A percentile compares a stretch with the other conserved stretches of the same genome.
Evolutionary conservation across 164 flowering plant genomes (phyloP).

Genomic region (Platanus orientalis): DNA sequence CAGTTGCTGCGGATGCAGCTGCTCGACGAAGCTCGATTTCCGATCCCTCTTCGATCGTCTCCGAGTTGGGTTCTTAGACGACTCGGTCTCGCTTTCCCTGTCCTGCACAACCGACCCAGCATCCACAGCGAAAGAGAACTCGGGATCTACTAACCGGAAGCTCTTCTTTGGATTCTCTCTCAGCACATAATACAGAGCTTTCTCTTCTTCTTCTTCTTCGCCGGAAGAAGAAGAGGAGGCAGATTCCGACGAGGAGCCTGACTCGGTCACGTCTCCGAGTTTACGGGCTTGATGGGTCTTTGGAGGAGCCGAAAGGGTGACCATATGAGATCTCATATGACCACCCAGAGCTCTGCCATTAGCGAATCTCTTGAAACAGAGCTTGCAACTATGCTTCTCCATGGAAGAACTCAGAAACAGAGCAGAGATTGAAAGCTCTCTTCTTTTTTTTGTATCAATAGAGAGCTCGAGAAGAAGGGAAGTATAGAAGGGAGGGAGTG

Average conservation of each 20-base stretch:
- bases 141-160: conserved; percentile 27
- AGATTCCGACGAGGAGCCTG: conserved; percentile 17
- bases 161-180: conserved; percentile 33
- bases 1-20: conserved; percentile 8
- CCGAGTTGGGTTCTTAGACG: conserved; percentile 40
- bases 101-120: conserved; percentile 38
- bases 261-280: conserved; percentile 11
- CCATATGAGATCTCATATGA: conserved; percentile 49
- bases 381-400: conserved; percentile 48
- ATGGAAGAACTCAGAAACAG: conserved; percentile 15
- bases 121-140: conserved; percentile 36
- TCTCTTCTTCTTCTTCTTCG: conserved; percentile 18
- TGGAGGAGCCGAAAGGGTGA: conserved; percentile 25
- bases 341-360: conserved; percentile 53
- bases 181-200: conserved; percentile 14
- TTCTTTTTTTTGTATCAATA: neutral
- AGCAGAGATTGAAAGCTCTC: conserved; percentile 3
- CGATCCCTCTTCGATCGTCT: conserved; percentile 41
- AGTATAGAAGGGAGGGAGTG: conserved; percentile 21
- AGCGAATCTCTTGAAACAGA: conserved; percentile 31
- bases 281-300: conserved; percentile 13
- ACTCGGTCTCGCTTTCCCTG: conserved; percentile 61
- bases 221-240: conserved; percentile 20
- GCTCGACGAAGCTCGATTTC: conserved; percentile 9
- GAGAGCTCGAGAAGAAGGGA: conserved; percentile 6